Base-by-base conservation (phyloP, 768 basidiomycete species). In the Pisolithus microcarpus region DNA sequence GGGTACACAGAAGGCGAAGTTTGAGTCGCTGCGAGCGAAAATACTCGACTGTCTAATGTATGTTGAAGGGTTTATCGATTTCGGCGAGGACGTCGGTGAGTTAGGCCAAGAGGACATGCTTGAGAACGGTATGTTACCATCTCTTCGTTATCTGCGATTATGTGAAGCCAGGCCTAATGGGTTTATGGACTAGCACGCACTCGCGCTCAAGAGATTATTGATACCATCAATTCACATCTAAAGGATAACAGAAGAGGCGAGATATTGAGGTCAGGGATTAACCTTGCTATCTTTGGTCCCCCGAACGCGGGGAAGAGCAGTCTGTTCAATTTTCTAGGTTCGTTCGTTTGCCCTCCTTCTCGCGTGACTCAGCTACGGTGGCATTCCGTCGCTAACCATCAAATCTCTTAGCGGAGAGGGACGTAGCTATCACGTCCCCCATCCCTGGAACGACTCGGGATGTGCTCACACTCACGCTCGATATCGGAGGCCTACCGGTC, bases 251-350 rank as follows among this genome's bases (percentile, higher is more conserved):
- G 84, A 18, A 75, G 85, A 34, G 91, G 91, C 0, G 92, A 95
- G 64, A 82, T 95, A 46, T 70, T 93, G 53, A 82, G 90, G 11
- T 79, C 82, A 1, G 93, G 92, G 2, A 78, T 94, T 44, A 82
- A 80, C 42, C 72, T 95, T 8, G 85, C 88, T 13, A 93, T 96
- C 37, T 92, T 93, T 60, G 92, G 92, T 1, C 90, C 91, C 21
- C 89, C 93, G 0, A 96, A 96, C 59, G 91, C 87, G 1, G 93
- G 92, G n/a, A 96, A 95, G 70, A 92, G 89, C 61, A 89, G 85
- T 59, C 65, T 92, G 18, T 74, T 91, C 43, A 95, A 95, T 60
- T 91, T 83, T 63, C 72, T 95, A 11, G 87, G 91, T 85, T 58
- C 13, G 68, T 59, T 10, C 5, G 34, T 37, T 39, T 1, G 24